phyloP scores from a whole-genome alignment of 2,329 filamentous ascomycete genomes.

The Fusarium chaquense region DNA sequence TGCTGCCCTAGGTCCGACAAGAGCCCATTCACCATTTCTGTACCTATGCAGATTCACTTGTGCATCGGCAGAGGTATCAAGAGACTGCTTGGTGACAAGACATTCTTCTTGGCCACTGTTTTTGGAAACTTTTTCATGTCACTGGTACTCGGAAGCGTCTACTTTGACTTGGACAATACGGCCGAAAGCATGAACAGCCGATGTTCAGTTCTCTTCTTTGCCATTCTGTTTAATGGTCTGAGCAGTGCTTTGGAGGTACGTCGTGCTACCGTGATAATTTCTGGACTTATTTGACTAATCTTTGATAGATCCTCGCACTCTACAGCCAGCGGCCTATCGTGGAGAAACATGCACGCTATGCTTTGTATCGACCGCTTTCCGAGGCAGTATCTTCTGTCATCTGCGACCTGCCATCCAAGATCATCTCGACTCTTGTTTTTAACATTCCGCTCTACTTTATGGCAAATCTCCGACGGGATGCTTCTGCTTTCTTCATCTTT shows the following conservation, averaged over 20 bases:
- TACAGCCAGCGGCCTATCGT: slow-evolving; percentile 49
- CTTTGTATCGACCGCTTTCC: slow-evolving; percentile 49
- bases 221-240: slow-evolving; percentile 37
- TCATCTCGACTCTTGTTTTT: slow-evolving; percentile 52
- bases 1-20: slow-evolving; percentile 20
- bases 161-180: slow-evolving; percentile 15
- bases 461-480: slow-evolving; percentile 71
- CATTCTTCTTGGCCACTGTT: slow-evolving; percentile 31
- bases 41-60: slow-evolving; percentile 59
- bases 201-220: slow-evolving; percentile 30
- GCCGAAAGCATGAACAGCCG: slow-evolving; percentile 23
- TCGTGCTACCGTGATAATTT: background rate
- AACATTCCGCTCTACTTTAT: slow-evolving; percentile 69
- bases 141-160: slow-evolving; percentile 32
- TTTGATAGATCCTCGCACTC: slow-evolving; percentile 29
- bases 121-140: slow-evolving; percentile 29
- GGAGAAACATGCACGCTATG: slow-evolving; percentile 52
- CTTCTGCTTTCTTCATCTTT: slow-evolving; percentile 63
- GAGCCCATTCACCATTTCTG: slow-evolving; percentile 59
- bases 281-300: background rate
- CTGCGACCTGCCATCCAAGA: slow-evolving; percentile 37
- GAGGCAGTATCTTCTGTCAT: slow-evolving; percentile 41
- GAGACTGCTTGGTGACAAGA: slow-evolving; percentile 36
- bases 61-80: slow-evolving; percentile 52
- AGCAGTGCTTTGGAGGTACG: slow-evolving; percentile 29